Evolutionary conservation across 2,329 filamentous ascomycete genomes (phyloP), one percentile per base, ranked within the genome.

Genomic region (Atkinsonella texensis): DNA sequence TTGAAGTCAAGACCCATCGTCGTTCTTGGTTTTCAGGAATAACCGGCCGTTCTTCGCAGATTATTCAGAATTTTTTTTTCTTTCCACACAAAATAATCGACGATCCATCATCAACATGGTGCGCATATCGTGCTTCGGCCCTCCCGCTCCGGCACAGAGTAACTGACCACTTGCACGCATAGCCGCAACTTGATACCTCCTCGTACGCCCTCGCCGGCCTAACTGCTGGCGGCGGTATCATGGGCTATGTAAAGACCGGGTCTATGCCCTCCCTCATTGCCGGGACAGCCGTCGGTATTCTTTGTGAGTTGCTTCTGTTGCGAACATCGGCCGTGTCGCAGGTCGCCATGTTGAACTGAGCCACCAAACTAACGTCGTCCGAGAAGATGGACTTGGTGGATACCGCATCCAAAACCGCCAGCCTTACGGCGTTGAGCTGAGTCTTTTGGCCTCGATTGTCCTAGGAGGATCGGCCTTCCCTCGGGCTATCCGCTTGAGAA

Each of bases 221-320:
- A 53, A 96, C 90, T 53, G 89, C 90, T 49, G 77, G 85, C 52
- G 93, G 93, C 60, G 93, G 93, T 57, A 84, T 87, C 54, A 85
- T 87, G 64, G 93, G 93, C 64, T 98, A 89, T 70, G 74, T 84
- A 44, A 83, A 84, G 65, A 93, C 90, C 0, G 80, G 88, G 53
- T 97, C 90, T 23, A 67, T 95, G 48, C 91, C 91, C 39, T 95
- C 89, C 12, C 77, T 97, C 59, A 82, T 80, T 12, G 93, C 93
- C 13, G 93, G 93, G 49, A 74, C 88, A 58, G 83, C 84, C 35
- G 89, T 98, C 58, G 93, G 93, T 48, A 59, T 75, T 13, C 65
- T 82, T 17, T 81, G 77, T 81, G 71, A 45, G 73, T 68, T n/a
- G 15, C 38, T 31, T 41, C n/a, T 31, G n/a, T 23, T 8, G 15